Percentiles rank a stretch among this genome's conserved stretches.
Conservation (phyloP, 2,329 filamentous ascomycete species). For the Hypoxylon rubiginosum region DNA sequence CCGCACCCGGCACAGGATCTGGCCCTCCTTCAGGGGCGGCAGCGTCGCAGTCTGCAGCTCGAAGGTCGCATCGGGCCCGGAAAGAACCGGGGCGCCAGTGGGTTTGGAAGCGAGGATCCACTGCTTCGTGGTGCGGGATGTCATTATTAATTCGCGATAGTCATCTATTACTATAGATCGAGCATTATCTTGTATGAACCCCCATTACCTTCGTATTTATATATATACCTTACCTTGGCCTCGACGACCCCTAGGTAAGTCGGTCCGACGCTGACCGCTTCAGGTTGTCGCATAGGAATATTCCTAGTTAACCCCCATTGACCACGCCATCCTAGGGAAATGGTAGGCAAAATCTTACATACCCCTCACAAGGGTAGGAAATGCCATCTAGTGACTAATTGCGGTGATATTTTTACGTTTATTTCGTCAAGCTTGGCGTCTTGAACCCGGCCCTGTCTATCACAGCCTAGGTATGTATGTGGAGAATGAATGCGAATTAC, state of each 20-base stretch:
- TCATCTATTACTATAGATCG: background rate
- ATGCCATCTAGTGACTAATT: background rate
- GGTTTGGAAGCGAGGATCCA: slow-evolving; percentile 49
- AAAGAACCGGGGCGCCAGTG: slow-evolving; percentile 43
- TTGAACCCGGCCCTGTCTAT: background rate
- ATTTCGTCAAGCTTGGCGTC: background rate
- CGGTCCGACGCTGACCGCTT: slow-evolving; percentile 24
- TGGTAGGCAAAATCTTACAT: background rate
- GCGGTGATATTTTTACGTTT: background rate
- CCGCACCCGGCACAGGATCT: slow-evolving; percentile 44
- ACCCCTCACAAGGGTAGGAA: background rate
- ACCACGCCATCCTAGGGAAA: background rate
- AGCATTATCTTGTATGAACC: background rate
- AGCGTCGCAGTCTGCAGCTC: slow-evolving; percentile 46
- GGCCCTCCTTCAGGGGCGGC: slow-evolving; percentile 44
- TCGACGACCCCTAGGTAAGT: slow-evolving; percentile 9
- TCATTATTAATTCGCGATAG: slow-evolving; percentile 9
- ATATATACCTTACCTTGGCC: background rate
- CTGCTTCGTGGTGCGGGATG: slow-evolving; percentile 46
- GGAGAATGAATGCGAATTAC: too few species aligned
- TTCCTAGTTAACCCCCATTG: background rate
- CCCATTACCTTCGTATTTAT: slow-evolving; percentile 10
- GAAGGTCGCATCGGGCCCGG: slow-evolving; percentile 49
- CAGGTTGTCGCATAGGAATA: slow-evolving; percentile 1
- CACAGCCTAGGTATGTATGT: too few species aligned